Evolutionary conservation across 352 stramenopile species (phyloP).

Genomic region (Pseudoperonospora humuli): DNA sequence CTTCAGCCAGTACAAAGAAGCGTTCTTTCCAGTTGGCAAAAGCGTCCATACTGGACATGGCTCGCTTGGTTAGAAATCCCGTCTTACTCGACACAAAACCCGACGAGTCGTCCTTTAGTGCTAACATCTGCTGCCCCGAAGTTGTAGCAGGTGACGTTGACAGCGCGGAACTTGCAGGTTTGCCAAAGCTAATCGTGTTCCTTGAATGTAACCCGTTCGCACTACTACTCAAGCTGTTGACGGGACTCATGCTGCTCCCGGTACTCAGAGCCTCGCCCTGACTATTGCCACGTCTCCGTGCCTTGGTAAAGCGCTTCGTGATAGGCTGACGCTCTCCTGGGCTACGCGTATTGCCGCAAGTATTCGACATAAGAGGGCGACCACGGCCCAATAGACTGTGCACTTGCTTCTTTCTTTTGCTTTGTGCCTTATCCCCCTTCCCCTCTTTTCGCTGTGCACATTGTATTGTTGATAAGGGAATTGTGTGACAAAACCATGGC

Average conservation of each 20-base stretch:
- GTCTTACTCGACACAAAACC: slow-evolving; percentile 77
- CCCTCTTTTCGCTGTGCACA: slow-evolving; percentile 13
- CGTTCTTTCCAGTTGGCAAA: slow-evolving; percentile 86
- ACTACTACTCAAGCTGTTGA: slow-evolving; percentile 23
- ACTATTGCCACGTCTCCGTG: slow-evolving; percentile 57
- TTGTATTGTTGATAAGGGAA: background rate
- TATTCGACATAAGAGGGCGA: slow-evolving; percentile 16
- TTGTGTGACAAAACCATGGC: background rate
- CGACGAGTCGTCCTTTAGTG: slow-evolving; percentile 23
- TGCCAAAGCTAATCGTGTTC: slow-evolving; percentile 57
- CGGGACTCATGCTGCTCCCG: slow-evolving; percentile 37
- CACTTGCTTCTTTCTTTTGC: slow-evolving; percentile 16
- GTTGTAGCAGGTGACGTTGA: slow-evolving; percentile 16
- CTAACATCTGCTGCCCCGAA: background rate
- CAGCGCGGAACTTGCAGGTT: slow-evolving; percentile 10
- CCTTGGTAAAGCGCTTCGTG: slow-evolving; percentile 63
- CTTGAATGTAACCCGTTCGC: slow-evolving; percentile 17
- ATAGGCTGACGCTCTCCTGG: slow-evolving; percentile 31
- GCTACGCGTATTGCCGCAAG: slow-evolving; percentile 19
- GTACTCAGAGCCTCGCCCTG: slow-evolving; percentile 39
- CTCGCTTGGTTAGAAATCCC: slow-evolving; percentile 77
- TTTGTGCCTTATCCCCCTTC: slow-evolving; percentile 17
- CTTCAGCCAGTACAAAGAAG: slow-evolving; percentile 81
- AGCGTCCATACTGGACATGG: slow-evolving; percentile 83
- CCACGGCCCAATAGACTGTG: background rate